phyloP scores from a whole-genome alignment of 805 yeast species.

The Cyberlindnera maritima region DNA sequence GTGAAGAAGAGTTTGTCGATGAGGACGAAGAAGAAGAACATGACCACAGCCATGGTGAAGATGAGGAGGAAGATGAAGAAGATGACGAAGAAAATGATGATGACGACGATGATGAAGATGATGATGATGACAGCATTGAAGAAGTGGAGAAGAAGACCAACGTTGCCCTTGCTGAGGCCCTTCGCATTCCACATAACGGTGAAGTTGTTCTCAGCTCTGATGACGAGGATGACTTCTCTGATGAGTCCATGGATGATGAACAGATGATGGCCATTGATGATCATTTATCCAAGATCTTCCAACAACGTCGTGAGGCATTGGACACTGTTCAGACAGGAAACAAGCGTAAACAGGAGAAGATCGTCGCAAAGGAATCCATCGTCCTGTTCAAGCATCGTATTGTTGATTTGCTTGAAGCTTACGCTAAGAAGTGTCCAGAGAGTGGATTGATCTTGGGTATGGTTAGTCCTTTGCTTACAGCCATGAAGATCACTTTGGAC shows the following conservation, averaged over 20 bases:
- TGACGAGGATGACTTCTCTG: constrained; percentile 54
- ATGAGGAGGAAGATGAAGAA: constrained; percentile 31
- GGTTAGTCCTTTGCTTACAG: constrained; percentile 53
- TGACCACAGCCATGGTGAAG: constrained; percentile 34
- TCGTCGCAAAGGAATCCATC: constrained; percentile 77
- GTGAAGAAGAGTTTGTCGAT: constrained; percentile 47
- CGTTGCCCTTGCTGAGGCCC: constrained; percentile 64
- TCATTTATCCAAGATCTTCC: constrained; percentile 78
- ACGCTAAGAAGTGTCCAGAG: constrained; percentile 36
- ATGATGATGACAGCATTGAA: constrained; percentile 30
- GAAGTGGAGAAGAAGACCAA: constrained; percentile 55
- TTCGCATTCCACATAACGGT: constrained; percentile 57
- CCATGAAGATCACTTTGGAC: constrained; percentile 68
- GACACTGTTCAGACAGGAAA: constrained; percentile 55
- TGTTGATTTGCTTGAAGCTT: constrained; percentile 72
- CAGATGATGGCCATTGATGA: constrained; percentile 94
- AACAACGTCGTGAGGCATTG: constrained; percentile 72
- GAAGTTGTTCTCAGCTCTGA: constrained; percentile 40
- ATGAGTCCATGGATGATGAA: constrained; percentile 91
- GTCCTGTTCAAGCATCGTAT: constrained; percentile 74
- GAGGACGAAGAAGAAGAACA: constrained; percentile 42
- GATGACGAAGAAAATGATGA: constrained; percentile 35
- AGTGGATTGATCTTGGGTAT: constrained; percentile 39
- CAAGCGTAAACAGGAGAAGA: constrained; percentile 68
- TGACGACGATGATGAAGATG: constrained; percentile 34